These are phyloP conservation scores for Beta vulgaris DNA, from an alignment of 148 eudicot genomes.

Conservation along the genomic window DNA sequence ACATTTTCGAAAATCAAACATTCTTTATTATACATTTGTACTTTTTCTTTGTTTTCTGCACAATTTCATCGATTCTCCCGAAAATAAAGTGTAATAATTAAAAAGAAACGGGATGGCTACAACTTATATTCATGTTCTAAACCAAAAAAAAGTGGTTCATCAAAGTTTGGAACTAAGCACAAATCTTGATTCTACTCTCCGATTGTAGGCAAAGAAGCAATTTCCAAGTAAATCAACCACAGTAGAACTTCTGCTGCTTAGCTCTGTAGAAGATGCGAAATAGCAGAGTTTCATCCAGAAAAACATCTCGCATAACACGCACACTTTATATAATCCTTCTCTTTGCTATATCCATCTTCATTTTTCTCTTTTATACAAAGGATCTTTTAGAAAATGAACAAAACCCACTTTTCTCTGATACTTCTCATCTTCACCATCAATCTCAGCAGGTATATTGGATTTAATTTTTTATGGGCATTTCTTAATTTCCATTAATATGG, in stretches of 20 bases:
- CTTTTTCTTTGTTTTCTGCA: too few relatives aligned
- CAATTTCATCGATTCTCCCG: too few relatives aligned
- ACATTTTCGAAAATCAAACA: too few relatives aligned
- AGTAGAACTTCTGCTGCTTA: background rate
- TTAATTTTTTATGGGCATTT: background rate
- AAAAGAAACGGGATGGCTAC: too few relatives aligned
- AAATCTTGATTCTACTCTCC: too few relatives aligned
- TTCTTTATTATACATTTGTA: too few relatives aligned
- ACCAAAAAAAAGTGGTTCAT: too few relatives aligned
- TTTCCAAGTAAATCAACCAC: background rate
- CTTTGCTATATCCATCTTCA: conserved; percentile 32
- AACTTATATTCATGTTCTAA: too few relatives aligned
- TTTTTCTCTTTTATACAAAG: conserved; percentile 37
- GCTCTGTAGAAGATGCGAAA: background rate
- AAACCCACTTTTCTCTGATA: conserved; percentile 22
- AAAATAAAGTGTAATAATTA: too few relatives aligned
- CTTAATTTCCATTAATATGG: background rate
- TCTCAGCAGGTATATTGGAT: conserved; percentile 27
- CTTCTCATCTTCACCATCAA: conserved; percentile 17
- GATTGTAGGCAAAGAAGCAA: background rate
- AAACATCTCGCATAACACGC: conserved; percentile 31
- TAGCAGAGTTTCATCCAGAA: conserved; percentile 11
- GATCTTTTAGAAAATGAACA: conserved; percentile 36
- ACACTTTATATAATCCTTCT: conserved; percentile 36
- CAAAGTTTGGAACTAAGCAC: too few relatives aligned